A percentile compares a stretch with the other conserved stretches of the same genome.
Conservation (phyloP, 2,329 filamentous ascomycete genomes). For the Pezicula neosporulosa region DNA sequence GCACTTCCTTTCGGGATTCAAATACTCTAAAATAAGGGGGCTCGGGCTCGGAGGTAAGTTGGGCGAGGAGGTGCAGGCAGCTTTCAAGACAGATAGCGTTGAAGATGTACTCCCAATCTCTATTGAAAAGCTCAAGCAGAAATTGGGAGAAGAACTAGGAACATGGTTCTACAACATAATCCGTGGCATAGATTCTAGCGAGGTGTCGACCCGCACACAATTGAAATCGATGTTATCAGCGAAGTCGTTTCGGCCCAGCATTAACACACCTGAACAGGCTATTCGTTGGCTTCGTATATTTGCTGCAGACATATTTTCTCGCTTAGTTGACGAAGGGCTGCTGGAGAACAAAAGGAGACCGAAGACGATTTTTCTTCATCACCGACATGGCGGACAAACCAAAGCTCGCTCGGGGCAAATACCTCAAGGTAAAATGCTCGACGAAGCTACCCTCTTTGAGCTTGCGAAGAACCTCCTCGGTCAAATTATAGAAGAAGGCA, state of each 20-base stretch:
- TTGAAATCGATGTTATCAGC: constrained; percentile 98
- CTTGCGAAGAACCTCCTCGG: constrained; percentile 73
- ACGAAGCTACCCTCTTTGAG: constrained; percentile 69
- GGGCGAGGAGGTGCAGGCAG: constrained; percentile 78
- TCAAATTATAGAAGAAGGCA: constrained; percentile 74
- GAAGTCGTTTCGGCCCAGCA: constrained; percentile 86
- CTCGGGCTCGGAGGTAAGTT: constrained; percentile 96
- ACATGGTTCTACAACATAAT: constrained; percentile 82
- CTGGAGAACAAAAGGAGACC: constrained; percentile 84
- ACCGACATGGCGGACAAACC: constrained; percentile 70
- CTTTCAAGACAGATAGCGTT: constrained; percentile 78
- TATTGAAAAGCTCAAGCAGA: constrained; percentile 71
- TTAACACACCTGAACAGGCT: constrained; percentile 75
- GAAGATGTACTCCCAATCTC: constrained; percentile 70
- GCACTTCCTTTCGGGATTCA: constrained; percentile 78
- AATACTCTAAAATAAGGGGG: constrained; percentile 92
- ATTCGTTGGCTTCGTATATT: constrained; percentile 88
- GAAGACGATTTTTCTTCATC: constrained; percentile 80
- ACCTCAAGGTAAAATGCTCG: constrained; percentile 68
- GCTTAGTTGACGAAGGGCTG: constrained; percentile 86
- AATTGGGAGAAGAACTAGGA: constrained; percentile 80
- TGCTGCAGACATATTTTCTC: constrained; percentile 82
- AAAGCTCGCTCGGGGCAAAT: constrained; percentile 76
- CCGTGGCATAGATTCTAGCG: constrained; percentile 79
- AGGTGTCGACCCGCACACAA: constrained; percentile 86